These are phyloP conservation scores for Aphanomyces invadans DNA, from an alignment of 352 stramenopile species.

Conservation along the genomic window DNA sequence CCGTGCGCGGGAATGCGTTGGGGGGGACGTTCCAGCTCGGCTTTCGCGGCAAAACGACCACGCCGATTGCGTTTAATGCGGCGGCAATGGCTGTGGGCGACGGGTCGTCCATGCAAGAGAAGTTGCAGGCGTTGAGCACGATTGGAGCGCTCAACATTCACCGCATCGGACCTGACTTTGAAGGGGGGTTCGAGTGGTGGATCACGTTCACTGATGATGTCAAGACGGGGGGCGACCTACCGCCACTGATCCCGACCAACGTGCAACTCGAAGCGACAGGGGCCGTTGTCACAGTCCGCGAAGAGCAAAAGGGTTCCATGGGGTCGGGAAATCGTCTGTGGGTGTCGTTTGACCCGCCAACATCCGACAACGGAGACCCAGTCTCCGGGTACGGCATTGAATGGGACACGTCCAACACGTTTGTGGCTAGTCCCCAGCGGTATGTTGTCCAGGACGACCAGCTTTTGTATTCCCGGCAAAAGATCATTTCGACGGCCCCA, in stretches of 20 bases:
- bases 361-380: conserved; percentile 51
- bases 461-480: conserved; percentile 44
- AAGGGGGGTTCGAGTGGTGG: conserved; percentile 25
- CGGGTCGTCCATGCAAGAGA: conserved; percentile 63
- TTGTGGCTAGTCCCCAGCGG: conserved; percentile 41
- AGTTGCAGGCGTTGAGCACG: conserved; percentile 47
- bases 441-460: conserved; percentile 44
- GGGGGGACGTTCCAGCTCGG: conserved; percentile 49
- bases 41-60: conserved; percentile 38
- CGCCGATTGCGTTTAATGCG: conserved; percentile 43
- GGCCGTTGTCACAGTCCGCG: conserved; percentile 36
- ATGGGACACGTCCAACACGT: conserved; percentile 54
- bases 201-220: conserved; percentile 21
- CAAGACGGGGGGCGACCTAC: conserved; percentile 16
- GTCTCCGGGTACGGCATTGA: conserved; percentile 57
- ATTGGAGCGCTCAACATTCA: conserved; percentile 42
- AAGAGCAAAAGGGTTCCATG: conserved; percentile 60
- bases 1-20: conserved; percentile 67
- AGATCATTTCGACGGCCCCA: conserved; percentile 40
- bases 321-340: conserved; percentile 63
- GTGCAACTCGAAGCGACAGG: conserved; percentile 34
- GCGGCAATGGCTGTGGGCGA: conserved; percentile 33
- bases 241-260: conserved; percentile 2
- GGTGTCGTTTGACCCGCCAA: conserved; percentile 62
- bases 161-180: conserved; percentile 29